Percentiles rank a stretch among this genome's conserved stretches.
Conservation (phyloP, 495 filamentous ascomycete species). For the Trichoderma erinaceum region DNA sequence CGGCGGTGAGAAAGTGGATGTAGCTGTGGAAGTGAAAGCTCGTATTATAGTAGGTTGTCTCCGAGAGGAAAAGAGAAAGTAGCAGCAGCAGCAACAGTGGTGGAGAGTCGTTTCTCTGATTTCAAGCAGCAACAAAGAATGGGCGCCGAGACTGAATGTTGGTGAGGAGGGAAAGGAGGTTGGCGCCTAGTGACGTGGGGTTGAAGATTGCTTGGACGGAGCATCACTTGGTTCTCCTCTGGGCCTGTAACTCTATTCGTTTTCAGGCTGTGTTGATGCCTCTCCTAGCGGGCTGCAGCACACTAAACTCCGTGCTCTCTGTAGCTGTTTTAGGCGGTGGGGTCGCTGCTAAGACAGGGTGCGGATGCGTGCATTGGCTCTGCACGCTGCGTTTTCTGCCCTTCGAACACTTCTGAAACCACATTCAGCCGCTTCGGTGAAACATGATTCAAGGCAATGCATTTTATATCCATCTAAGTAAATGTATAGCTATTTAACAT, state of each 20-base stretch:
- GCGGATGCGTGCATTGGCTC: not conserved
- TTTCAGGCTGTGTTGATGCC: not conserved
- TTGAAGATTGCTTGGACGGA: slow-evolving; percentile 1
- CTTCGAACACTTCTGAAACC: not conserved
- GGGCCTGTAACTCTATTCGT: slow-evolving; percentile 7
- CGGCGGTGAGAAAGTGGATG: not conserved
- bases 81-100: not conserved
- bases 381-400: not conserved
- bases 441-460: not conserved
- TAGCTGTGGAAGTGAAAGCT: not conserved
- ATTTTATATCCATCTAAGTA: not conserved
- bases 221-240: not conserved
- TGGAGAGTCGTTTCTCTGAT: not conserved
- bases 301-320: not conserved
- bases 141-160: not conserved
- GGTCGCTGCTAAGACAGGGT: not conserved
- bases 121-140: not conserved
- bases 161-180: slow-evolving; percentile 8
- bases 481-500: not conserved
- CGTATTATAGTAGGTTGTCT: not conserved
- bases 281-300: not conserved
- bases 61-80: not conserved
- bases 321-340: slow-evolving; percentile 3
- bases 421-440: not conserved
- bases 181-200: slow-evolving; percentile 9